phyloP scores from a whole-genome alignment of 2,329 filamentous ascomycete genomes.

The Escovopsis sp. region DNA sequence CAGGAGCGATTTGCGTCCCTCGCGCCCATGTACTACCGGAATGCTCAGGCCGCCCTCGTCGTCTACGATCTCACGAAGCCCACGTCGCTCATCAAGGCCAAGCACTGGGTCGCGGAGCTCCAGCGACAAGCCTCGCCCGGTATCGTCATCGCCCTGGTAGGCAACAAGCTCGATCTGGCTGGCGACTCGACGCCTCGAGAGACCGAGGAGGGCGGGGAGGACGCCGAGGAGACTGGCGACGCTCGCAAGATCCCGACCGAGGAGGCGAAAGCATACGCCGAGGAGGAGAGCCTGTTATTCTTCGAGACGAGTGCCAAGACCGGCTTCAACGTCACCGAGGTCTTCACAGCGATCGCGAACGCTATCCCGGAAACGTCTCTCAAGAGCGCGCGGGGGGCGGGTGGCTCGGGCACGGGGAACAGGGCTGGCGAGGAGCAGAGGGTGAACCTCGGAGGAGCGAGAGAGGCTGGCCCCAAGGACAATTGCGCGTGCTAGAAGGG shows the following conservation, averaged over 20 bases:
- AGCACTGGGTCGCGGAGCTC: constrained; percentile 96
- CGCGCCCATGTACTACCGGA: constrained; percentile 99
- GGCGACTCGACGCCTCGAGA: constrained; percentile 36
- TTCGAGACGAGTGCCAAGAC: constrained; percentile 98
- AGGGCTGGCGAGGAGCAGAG: constrained; percentile 53
- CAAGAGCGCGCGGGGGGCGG: constrained; percentile 68
- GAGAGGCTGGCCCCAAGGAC: constrained; percentile 68
- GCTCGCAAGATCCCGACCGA: constrained; percentile 81
- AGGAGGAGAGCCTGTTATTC: constrained; percentile 87
- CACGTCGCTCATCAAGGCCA: constrained; percentile 87
- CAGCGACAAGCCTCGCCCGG: constrained; percentile 91
- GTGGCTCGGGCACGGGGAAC: constrained; percentile 46
- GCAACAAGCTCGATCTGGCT: constrained; percentile 90
- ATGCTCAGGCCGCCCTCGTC: constrained; percentile 91
- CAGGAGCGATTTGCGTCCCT: constrained; percentile 95
- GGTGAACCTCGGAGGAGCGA: constrained; percentile 66
- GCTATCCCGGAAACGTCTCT: constrained; percentile 93
- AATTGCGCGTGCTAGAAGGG: constrained; percentile 65
- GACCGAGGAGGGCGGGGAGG: constrained; percentile 33
- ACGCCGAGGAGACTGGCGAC: constrained; percentile 50
- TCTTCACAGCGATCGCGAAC: constrained; percentile 96
- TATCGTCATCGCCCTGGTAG: constrained; percentile 92
- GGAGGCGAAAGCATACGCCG: constrained; percentile 83
- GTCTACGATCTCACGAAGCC: constrained; percentile 98
- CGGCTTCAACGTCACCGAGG: constrained; percentile 82